These are phyloP conservation scores for Klebsormidium nitens DNA, from an alignment of 139 green algal genomes.

Conservation along the genomic window DNA sequence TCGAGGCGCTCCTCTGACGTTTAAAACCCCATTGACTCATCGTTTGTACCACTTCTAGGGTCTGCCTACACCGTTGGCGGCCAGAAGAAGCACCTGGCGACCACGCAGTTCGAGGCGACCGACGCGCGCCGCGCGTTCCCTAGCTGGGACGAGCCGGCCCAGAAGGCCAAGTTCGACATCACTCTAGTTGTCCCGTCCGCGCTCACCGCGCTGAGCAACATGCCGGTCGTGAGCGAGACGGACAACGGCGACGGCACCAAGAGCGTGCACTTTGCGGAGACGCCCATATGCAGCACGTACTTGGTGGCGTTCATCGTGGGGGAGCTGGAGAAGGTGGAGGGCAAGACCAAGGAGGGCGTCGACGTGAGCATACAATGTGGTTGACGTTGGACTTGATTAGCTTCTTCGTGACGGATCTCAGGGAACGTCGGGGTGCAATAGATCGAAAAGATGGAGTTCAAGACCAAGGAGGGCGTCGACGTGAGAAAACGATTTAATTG, in stretches of 20 bases:
- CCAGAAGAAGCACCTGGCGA: conserved; percentile 32
- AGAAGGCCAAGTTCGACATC: conserved; percentile 63
- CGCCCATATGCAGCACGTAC: conserved; percentile 79
- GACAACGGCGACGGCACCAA: conserved; percentile 1
- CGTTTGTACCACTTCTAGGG: no score
- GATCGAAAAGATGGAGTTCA: conserved; percentile 41
- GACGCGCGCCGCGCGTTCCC: conserved; percentile 63
- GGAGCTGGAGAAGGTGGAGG: conserved; percentile 44
- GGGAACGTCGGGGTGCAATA: no score
- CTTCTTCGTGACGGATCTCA: no score
- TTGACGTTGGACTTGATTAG: no score
- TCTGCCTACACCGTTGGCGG: conserved; percentile 2
- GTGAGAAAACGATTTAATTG: conserved; percentile 11
- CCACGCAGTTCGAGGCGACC: conserved; percentile 38
- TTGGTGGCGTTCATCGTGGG: conserved; percentile 72
- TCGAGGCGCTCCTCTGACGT: no score
- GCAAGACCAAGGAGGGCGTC: conserved; percentile 19
- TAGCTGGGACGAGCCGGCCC: conserved; percentile 84
- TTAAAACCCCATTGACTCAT: no score
- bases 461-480: conserved; percentile 21
- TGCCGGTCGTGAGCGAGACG: conserved; percentile 39
- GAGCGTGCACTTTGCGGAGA: conserved; percentile 42
- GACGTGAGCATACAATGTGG: conserved; percentile 18
- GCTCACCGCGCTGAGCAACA: conserved; percentile 71
- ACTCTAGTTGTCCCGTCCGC: conserved; percentile 37